Evolutionary conservation across 345 rosid genomes (phyloP), one percentile per base, ranked within the genome.

Genomic region (Moricandia arvensis): DNA sequence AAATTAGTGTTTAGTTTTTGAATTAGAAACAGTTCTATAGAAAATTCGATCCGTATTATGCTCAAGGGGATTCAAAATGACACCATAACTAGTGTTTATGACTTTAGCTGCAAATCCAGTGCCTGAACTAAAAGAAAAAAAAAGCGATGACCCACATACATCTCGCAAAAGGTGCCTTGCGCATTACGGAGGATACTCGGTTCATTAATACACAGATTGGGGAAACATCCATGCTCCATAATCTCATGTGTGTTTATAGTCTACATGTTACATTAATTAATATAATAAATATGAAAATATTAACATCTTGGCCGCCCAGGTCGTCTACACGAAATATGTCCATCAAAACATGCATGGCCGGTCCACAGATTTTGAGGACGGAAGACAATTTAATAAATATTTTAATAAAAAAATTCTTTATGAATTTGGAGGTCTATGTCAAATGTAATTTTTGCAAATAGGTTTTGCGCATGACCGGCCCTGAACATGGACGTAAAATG

Each of bases 151-250:
- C 74, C 68, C 64, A 62, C 58, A 38, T 29, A 17, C n/a, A 43
- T 63, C 18, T n/a, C 8, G 21, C 53, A 63, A 21, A 57, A 70
- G 61, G 71, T 77, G 71, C 71, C 31, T 33, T 10, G 60, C 15
- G 11, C 72, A 64, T 58, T 21, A 8, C 54, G 72, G 72, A 58
- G 43, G 67, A 58, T 64, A 71, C 72, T 77, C 66, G 80, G 72
- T 71, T 65, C 76, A 77, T 71, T 77, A 58, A 3, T 71, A 70
- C 76, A 77, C 80, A 64, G n/a, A 63, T 69, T 53, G n/a, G 9
- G 63, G 61, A 35, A 8, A 33, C 38, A 75, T 59, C 12, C 8
- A 63, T 63, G 29, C 7, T 54, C 38, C 24, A 17, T 26, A 63
- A 41, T 29, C 15, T 10, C 6, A 38, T 64, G 26, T 49, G 3